Evolutionary conservation across 768 basidiomycete genomes (phyloP).

Genomic region (Multifurca ochricompacta): DNA sequence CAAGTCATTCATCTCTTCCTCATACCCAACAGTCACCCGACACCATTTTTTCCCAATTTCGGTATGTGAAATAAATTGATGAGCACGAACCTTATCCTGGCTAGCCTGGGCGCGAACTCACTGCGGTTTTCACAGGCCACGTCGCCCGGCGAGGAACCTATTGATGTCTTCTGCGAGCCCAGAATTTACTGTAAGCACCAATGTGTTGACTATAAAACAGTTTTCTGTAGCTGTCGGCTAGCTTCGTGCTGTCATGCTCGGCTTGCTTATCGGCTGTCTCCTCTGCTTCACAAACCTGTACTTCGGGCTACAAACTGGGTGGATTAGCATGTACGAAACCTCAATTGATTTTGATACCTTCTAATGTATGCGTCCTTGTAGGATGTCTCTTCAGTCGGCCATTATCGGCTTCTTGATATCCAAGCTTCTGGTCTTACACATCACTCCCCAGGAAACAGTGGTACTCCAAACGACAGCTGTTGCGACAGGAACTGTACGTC

Average conservation of each 20-base stretch:
- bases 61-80: neutral
- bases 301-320: slow-evolving; percentile 82
- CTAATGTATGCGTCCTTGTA: slow-evolving; percentile 24
- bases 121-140: neutral
- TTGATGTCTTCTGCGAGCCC: slow-evolving; percentile 7
- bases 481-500: slow-evolving; percentile 66
- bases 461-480: slow-evolving; percentile 94
- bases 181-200: slow-evolving; percentile 16
- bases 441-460: slow-evolving; percentile 89
- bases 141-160: neutral
- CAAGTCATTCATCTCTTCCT: too few relatives aligned
- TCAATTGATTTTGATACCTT: slow-evolving; percentile 9
- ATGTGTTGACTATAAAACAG: neutral
- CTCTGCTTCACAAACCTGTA: slow-evolving; percentile 91
- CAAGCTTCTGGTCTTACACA: slow-evolving; percentile 56
- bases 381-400: slow-evolving; percentile 95
- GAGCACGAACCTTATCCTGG: too few relatives aligned
- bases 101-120: neutral
- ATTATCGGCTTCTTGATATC: slow-evolving; percentile 87
- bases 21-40: neutral
- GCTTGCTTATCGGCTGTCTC: slow-evolving; percentile 76
- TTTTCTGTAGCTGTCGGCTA: slow-evolving; percentile 1
- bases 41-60: neutral
- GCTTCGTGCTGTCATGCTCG: slow-evolving; percentile 56
- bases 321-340: slow-evolving; percentile 72